Conservation (phyloP, 2,329 filamentous ascomycete genomes). For the Corinectria fuckeliana region DNA sequence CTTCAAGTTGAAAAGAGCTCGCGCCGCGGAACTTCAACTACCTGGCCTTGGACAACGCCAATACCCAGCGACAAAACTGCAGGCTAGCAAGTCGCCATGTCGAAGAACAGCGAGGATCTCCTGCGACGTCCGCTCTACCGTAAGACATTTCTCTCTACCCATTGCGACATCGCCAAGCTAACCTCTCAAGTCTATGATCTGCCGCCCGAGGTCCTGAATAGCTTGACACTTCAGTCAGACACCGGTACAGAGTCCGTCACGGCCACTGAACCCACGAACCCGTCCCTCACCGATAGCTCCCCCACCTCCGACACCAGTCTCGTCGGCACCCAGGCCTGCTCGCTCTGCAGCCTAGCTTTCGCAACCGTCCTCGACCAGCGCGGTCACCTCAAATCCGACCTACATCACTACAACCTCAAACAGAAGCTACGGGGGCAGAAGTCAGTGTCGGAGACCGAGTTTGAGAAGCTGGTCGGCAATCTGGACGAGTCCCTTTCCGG, state of each 20-base stretch:
- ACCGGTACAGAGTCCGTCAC: slow-evolving; percentile 34
- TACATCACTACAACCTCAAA: slow-evolving; percentile 94
- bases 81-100: slow-evolving; percentile 36
- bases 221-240: slow-evolving; percentile 59
- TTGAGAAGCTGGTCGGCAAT: slow-evolving; percentile 83
- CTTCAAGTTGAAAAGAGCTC: slow-evolving; percentile 21
- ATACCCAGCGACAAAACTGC: neutral
- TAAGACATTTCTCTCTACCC: slow-evolving; percentile 34
- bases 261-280: slow-evolving; percentile 31
- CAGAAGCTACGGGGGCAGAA: slow-evolving; percentile 79
- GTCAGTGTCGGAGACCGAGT: slow-evolving; percentile 79
- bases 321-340: slow-evolving; percentile 76
- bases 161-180: slow-evolving; percentile 17
- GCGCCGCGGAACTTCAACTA: slow-evolving; percentile 18
- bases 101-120: slow-evolving; percentile 53
- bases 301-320: slow-evolving; percentile 46
- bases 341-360: slow-evolving; percentile 78
- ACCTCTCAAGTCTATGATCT: slow-evolving; percentile 76
- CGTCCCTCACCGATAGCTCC: slow-evolving; percentile 32
- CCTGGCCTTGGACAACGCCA: neutral
- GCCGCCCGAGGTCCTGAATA: slow-evolving; percentile 73
- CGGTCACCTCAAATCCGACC: slow-evolving; percentile 85
- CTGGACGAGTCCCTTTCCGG: slow-evolving; percentile 93
- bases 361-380: slow-evolving; percentile 79
- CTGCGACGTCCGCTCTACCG: slow-evolving; percentile 60